Conservation (phyloP, 306 rosid species). For the Heteromeles arbutifolia region DNA sequence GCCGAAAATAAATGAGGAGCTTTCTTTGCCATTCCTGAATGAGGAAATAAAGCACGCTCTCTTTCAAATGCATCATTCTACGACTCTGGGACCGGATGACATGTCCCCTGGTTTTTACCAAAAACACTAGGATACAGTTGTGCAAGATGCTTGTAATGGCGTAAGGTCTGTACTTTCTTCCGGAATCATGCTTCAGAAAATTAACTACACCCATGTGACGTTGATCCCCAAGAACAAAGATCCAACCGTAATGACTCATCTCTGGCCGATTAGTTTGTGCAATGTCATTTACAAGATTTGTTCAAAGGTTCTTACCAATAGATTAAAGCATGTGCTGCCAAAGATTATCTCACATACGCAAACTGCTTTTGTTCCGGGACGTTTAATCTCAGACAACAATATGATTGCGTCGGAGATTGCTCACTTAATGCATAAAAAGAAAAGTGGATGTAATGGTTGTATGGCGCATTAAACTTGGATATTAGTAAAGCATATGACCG, state of each 20-base stretch:
- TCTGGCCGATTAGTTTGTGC: background rate
- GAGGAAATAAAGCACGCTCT: no score
- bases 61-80: no score
- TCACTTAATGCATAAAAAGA: background rate
- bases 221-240: background rate
- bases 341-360: no score
- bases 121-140: no score
- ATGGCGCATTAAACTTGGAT: background rate
- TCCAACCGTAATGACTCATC: background rate
- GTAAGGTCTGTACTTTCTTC: no score
- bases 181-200: background rate
- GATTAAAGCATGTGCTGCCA: background rate
- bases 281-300: background rate
- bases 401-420: background rate
- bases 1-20: no score
- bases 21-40: no score
- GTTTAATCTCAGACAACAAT: background rate
- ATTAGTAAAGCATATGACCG: background rate
- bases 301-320: background rate
- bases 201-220: background rate
- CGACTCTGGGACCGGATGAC: accelerated
- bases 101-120: no score
- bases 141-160: no score
- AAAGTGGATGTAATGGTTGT: background rate
- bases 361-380: background rate